Evolutionary conservation across 129 eudicot species (phyloP).

Genomic region (Smallanthus sonchifolius): DNA sequence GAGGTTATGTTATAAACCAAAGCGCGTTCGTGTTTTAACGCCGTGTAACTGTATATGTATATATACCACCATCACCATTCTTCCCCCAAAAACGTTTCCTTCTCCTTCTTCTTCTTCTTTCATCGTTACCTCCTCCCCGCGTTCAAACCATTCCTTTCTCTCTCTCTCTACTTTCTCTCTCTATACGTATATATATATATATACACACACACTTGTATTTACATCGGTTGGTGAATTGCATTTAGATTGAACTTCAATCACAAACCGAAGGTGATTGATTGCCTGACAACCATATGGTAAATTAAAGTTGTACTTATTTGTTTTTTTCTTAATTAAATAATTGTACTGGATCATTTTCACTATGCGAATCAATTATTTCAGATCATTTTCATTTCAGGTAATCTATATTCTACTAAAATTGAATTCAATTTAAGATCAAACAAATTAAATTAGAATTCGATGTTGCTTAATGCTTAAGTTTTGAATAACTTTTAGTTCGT

Average conservation of each 20-base stretch:
- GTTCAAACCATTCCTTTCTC: constrained; percentile 5
- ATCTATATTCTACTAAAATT: not conserved
- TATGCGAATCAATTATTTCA: constrained; percentile 1
- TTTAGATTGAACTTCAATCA: constrained; percentile 32
- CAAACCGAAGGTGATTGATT: constrained; percentile 13
- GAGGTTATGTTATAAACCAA: not conserved
- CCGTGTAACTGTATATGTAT: constrained; percentile 30
- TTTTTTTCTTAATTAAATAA: constrained; percentile 13
- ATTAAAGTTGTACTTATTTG: constrained; percentile 19
- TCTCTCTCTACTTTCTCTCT: constrained; percentile 1
- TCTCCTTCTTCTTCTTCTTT: constrained; percentile 13
- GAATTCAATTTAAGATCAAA: constrained; percentile 4
- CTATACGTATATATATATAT: not conserved
- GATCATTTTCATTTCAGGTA: constrained; percentile 18
- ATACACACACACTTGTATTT: not conserved
- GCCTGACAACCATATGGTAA: constrained; percentile 4
- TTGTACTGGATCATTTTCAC: constrained; percentile 10
- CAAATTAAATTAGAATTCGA: not conserved
- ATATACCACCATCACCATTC: constrained; percentile 24
- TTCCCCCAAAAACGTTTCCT: constrained; percentile 4
- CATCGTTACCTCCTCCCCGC: constrained; percentile 31
- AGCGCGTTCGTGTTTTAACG: constrained; percentile 23
- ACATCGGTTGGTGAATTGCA: constrained; percentile 33
- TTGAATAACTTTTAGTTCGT: constrained; percentile 1
- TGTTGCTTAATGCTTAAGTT: constrained; percentile 24